phyloP scores from a whole-genome alignment of 352 stramenopile species.

The Pythium chondricola region DNA sequence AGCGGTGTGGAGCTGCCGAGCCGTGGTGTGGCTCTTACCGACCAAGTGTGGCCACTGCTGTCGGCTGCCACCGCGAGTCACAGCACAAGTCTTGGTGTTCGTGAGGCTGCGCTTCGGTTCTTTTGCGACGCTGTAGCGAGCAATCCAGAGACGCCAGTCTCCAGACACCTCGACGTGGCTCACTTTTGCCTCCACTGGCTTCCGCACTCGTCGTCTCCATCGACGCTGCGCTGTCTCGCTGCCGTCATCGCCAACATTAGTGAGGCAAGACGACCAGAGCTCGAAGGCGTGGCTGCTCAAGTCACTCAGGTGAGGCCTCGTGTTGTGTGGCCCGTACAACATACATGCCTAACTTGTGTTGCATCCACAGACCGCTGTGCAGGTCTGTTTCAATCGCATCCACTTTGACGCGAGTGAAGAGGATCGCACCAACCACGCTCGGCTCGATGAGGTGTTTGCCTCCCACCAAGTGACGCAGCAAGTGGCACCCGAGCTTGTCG shows the following conservation, averaged over 20 bases:
- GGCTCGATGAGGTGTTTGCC: slow-evolving; percentile 29
- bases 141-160: neutral
- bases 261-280: neutral
- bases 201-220: neutral
- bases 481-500: slow-evolving; percentile 44
- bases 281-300: slow-evolving; percentile 1
- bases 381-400: slow-evolving; percentile 34
- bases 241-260: slow-evolving; percentile 5
- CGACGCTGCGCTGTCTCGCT: slow-evolving; percentile 14
- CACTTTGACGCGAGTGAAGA: slow-evolving; percentile 23
- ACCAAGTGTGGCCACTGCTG: slow-evolving; percentile 50
- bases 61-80: slow-evolving; percentile 27
- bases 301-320: slow-evolving; percentile 9
- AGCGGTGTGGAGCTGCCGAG: slow-evolving; percentile 38
- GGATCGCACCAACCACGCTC: slow-evolving; percentile 14
- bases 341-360: too few species aligned
- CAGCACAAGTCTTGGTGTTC: slow-evolving; percentile 21
- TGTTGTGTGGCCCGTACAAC: too few species aligned
- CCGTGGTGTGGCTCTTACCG: slow-evolving; percentile 27
- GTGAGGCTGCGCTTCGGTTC: slow-evolving; percentile 34
- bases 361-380: slow-evolving; percentile 18
- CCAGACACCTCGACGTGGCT: slow-evolving; percentile 5
- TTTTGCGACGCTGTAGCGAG: slow-evolving; percentile 28
- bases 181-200: slow-evolving; percentile 15
- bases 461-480: slow-evolving; percentile 27